Evolutionary conservation across 2,329 filamentous ascomycete genomes (phyloP), one percentile per base, ranked within the genome.

Genomic region (Alternaria ventricosa): DNA sequence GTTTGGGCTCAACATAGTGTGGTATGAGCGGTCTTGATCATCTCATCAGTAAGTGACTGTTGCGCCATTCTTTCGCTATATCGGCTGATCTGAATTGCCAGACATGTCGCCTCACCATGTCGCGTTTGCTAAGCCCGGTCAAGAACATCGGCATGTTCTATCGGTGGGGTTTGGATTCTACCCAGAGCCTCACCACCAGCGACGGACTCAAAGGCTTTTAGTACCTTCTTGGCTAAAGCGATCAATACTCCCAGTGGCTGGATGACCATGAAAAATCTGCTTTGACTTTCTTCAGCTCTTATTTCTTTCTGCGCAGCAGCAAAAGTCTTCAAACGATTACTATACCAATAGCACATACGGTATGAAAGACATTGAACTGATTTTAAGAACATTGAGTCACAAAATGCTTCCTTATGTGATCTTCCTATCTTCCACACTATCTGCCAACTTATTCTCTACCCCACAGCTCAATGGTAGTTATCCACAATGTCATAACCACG

Each of bases 351-450:
- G 33, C 15, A 41, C 8, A 41, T n/a, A 41, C 0, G n/a, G 1
- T 1, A n/a, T 1, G 1, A n/a, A 11, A 18, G 36, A 4, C 4
- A 6, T 41, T 1, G 9, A 9, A 6, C 0, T 18, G n/a, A 1
- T 41, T 3, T 18, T n/a, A 41, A 41, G 8, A 41, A 5, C 0
- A 6, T 6, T 41, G 15, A 9, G 10, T 11, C 8, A 10, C 4
- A 3, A 10, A n/a, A 5, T 41, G 15, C 8, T 41, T 41, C 15
- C 2, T 41, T 3, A 9, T 41, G 36, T 41, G n/a, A 41, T 41
- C 36, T 41, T 41, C 2, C 9, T 1, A 41, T 41, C 36, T 41
- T 41, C n/a, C n/a, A 41, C 1, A 18, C 9, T 0, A 18, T 6
- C 36, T 2, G 4, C 0, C 9, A 41, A 41, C n/a, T 41, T 18